Evolutionary conservation across 2,329 filamentous ascomycete species (phyloP).

Genomic region (Xylaria sp.): DNA sequence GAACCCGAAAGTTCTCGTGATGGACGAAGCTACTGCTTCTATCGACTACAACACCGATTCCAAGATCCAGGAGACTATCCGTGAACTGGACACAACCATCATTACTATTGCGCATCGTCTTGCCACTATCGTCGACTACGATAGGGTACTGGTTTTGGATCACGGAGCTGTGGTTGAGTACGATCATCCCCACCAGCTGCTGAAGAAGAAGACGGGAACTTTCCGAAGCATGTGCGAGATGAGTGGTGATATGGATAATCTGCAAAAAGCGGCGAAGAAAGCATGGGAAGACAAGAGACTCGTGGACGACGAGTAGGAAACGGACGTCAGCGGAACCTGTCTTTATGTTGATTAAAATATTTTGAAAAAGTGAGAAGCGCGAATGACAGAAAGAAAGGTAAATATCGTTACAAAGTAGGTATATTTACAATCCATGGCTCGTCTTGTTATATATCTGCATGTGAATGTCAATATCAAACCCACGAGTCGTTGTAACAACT

Average conservation of each 20-base stretch:
- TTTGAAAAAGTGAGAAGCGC: no score
- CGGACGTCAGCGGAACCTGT: neutral
- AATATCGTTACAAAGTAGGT: no score
- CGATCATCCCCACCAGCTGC: constrained; percentile 79
- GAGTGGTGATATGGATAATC: constrained; percentile 51
- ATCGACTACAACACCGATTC: constrained; percentile 95
- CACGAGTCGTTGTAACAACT: no score
- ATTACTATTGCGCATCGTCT: constrained; percentile 94
- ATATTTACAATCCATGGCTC: no score
- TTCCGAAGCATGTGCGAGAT: constrained; percentile 62
- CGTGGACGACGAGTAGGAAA: constrained; percentile 35
- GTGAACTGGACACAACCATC: constrained; percentile 87
- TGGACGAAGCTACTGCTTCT: constrained; percentile 97
- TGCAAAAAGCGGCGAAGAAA: constrained; percentile 52
- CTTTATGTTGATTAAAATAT: neutral
- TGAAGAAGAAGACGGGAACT: constrained; percentile 62
- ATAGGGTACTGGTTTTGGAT: constrained; percentile 92
- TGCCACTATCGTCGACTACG: constrained; percentile 96
- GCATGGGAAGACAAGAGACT: constrained; percentile 38
- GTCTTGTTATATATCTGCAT: no score
- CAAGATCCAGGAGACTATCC: constrained; percentile 94
- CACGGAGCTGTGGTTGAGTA: constrained; percentile 83
- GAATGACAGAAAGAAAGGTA: no score
- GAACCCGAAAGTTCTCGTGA: constrained; percentile 86
- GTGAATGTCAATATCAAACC: no score